Evolutionary conservation across 371 early-diverging fungal genomes (phyloP), one percentile per base, ranked within the genome.

Genomic region (Caulochytrium protostelioides): DNA sequence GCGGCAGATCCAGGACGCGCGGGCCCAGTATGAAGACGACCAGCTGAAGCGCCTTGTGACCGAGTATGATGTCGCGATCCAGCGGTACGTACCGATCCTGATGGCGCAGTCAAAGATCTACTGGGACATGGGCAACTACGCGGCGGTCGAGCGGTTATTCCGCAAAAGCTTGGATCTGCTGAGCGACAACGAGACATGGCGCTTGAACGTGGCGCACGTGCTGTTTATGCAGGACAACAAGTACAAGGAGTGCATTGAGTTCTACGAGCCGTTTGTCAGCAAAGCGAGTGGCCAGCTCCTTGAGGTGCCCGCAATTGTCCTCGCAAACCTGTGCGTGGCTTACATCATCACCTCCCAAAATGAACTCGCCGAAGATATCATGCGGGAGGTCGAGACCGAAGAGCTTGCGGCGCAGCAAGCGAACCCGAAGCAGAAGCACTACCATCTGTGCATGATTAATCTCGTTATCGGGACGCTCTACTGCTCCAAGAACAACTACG

Each of bases 271-370:
- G 17, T 53, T 57, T 32, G 61, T 67, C 19, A 55, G 55, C 35
- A 61, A 59, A 33, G 25, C 17, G 32, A 34, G 2, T 1, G 1
- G 2, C 8, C 18, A 65, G 65, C 51, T 66, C 34, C 46, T 67
- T 6, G 54, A 57, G 3, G 52, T 67, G 3, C 45, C 63, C 1
- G 59, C 67, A 7, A 64, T 67, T 10, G 62, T 67, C 5, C 47
- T 67, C 22, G 67, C 67, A 20, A 67, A 67, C 42, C 45, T 67
- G 15, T 67, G 67, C 41, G 67, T 67, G 8, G 41, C 57, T 1
- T 64, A 64, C 42, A 67, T 67, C 34, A 64, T 67, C 62, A 62
- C 62, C 14, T 53, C 55, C 14, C 60, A 64, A 39, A 67, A 67
- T 39, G 67, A 67, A 28, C 62, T 55, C 34, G 67, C 67, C 9